phyloP scores from a whole-genome alignment of 257 asterid species.

The Ilex aquifolium region DNA sequence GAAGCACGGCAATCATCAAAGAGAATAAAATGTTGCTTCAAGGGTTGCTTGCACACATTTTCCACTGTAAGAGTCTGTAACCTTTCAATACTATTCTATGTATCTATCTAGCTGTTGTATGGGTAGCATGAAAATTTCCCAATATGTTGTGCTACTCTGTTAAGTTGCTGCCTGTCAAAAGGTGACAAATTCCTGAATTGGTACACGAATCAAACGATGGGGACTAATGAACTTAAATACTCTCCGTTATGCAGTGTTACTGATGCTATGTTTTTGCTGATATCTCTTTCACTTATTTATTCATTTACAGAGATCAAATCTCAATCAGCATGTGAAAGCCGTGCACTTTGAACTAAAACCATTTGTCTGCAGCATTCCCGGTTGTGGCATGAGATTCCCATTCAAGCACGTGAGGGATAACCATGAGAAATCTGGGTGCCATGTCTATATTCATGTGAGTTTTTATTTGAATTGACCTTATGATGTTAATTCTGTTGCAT shows the following conservation, averaged over 20 bases:
- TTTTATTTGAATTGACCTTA: neutral
- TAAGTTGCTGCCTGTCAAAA: neutral
- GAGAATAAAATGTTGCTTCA: conserved; percentile 47
- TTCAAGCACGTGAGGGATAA: conserved; percentile 88
- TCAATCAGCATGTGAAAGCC: conserved; percentile 69
- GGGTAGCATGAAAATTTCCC: neutral
- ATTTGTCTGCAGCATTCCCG: conserved; percentile 48
- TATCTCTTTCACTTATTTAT: neutral
- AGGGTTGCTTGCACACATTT: conserved; percentile 53
- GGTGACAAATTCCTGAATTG: neutral
- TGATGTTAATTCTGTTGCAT: neutral
- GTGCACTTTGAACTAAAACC: conserved; percentile 59
- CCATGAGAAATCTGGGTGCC: conserved; percentile 76
- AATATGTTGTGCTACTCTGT: neutral
- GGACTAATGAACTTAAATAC: neutral
- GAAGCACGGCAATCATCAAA: conserved; percentile 30
- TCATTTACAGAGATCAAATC: conserved; percentile 57
- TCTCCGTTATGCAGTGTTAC: neutral
- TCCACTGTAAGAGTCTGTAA: conserved; percentile 53
- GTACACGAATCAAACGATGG: too few relatives aligned
- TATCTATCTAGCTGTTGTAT: neutral
- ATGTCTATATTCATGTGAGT: conserved; percentile 56
- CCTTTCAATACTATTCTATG: neutral
- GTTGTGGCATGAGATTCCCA: conserved; percentile 63
- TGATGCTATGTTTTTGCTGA: neutral